phyloP scores from a whole-genome alignment of 2,329 filamentous ascomycete species.

The Atkinsonella texensis region DNA sequence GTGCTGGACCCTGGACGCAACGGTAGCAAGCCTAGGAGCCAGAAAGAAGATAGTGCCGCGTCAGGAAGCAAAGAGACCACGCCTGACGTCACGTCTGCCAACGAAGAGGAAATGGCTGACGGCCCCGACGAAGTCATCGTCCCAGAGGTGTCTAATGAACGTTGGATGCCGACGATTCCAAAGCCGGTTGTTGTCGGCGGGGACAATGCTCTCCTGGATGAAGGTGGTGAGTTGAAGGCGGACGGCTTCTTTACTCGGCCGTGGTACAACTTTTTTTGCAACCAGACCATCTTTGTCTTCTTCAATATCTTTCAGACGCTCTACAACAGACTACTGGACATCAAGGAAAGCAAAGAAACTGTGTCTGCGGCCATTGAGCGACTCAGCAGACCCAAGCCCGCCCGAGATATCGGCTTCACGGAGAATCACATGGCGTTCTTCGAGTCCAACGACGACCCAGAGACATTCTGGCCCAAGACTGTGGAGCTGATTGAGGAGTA shows the following conservation, averaged over 20 bases:
- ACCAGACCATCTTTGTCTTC: conserved; percentile 87
- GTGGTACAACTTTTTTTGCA: conserved; percentile 83
- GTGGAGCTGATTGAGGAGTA: conserved; percentile 78
- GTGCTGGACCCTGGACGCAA: conserved; percentile 70
- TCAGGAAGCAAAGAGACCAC: conserved; percentile 80
- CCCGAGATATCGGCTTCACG: conserved; percentile 70
- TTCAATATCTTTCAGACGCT: conserved; percentile 88
- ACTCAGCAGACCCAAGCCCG: conserved; percentile 65
- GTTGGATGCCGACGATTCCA: conserved; percentile 52
- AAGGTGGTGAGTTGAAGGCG: conserved; percentile 53
- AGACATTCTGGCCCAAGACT: conserved; percentile 76
- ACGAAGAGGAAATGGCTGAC: conserved; percentile 63
- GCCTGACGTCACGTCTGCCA: conserved; percentile 66
- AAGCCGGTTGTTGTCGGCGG: conserved; percentile 38
- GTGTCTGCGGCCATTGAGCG: conserved; percentile 65
- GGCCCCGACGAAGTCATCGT: conserved; percentile 43
- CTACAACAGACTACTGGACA: conserved; percentile 68
- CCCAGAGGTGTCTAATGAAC: conserved; percentile 51
- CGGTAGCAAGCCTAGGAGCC: conserved; percentile 54
- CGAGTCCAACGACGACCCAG: conserved; percentile 41
- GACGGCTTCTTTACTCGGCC: conserved; percentile 73
- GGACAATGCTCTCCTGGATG: conserved; percentile 44
- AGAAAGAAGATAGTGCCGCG: conserved; percentile 69
- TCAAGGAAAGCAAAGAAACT: conserved; percentile 67
- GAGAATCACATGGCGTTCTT: conserved; percentile 75